Conservation (phyloP, 73 alveolate species). For the Stentor coeruleus region DNA sequence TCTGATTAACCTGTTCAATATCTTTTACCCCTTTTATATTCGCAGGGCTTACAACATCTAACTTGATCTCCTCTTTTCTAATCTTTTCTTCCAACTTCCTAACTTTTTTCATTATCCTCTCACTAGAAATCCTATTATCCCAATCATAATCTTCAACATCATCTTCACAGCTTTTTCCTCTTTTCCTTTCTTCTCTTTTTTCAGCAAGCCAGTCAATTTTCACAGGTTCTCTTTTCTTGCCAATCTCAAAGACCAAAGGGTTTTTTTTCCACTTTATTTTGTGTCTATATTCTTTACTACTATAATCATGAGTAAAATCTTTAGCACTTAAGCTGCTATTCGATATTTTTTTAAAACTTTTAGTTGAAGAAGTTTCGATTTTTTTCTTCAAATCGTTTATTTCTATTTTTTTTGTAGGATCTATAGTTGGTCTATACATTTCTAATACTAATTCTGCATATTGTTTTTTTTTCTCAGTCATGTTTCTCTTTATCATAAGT, state of each 20-base stretch:
- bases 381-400: not conserved
- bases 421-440: constrained; percentile 12
- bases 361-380: not conserved
- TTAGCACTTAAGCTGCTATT: not conserved
- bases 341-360: not conserved
- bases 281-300: not conserved
- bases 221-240: not conserved
- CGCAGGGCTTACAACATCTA: not conserved
- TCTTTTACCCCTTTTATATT: not conserved
- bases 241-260: not conserved
- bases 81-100: not conserved
- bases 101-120: not conserved
- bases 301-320: not conserved
- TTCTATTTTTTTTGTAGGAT: not conserved
- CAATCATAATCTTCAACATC: not conserved
- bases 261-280: not conserved
- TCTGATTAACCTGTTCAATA: not conserved
- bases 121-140: not conserved
- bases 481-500: not conserved
- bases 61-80: not conserved
- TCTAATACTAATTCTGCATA: not conserved
- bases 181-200: not conserved
- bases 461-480: not conserved
- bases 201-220: constrained; percentile 17
- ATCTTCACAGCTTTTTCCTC: not conserved